Percentiles rank a stretch among this genome's conserved stretches.
Conservation (phyloP, 2,329 filamentous ascomycete species). For the Lachnellula arida region DNA sequence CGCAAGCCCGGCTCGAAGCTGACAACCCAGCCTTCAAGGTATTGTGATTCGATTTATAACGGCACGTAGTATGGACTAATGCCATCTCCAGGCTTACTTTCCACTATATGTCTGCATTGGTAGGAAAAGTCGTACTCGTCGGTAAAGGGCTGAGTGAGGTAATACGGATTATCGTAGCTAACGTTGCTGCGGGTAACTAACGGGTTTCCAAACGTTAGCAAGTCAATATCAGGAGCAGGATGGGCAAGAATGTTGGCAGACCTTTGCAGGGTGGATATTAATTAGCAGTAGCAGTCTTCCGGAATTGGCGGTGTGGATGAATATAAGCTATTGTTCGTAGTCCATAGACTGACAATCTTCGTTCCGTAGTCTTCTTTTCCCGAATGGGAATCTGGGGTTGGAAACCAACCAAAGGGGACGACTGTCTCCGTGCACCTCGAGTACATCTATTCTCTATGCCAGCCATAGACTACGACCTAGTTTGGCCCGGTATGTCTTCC, state of each 20-base stretch:
- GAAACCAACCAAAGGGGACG: background rate
- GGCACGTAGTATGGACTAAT: conserved; percentile 5
- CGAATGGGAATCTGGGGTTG: background rate
- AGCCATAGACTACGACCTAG: background rate
- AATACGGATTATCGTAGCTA: background rate
- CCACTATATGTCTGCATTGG: conserved; percentile 62
- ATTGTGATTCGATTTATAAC: conserved; percentile 1
- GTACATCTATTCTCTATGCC: background rate
- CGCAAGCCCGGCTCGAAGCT: conserved; percentile 51
- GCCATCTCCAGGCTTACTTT: conserved; percentile 48
- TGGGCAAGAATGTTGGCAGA: background rate
- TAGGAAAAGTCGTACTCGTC: conserved; percentile 44
- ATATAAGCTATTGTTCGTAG: too few relatives aligned
- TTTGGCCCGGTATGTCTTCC: background rate
- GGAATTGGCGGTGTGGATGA: too few relatives aligned
- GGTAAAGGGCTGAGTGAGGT: conserved; percentile 4
- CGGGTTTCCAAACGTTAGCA: background rate
- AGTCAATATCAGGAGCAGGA: background rate
- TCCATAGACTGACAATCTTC: too few relatives aligned
- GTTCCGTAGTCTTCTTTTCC: too few relatives aligned
- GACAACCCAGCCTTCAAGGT: conserved; percentile 53
- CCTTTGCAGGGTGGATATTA: too few relatives aligned
- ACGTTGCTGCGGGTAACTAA: background rate
- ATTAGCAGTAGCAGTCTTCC: too few relatives aligned
- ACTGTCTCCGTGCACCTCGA: background rate